Evolutionary conservation across 768 basidiomycete genomes (phyloP).

Genomic region (Imleria badia): DNA sequence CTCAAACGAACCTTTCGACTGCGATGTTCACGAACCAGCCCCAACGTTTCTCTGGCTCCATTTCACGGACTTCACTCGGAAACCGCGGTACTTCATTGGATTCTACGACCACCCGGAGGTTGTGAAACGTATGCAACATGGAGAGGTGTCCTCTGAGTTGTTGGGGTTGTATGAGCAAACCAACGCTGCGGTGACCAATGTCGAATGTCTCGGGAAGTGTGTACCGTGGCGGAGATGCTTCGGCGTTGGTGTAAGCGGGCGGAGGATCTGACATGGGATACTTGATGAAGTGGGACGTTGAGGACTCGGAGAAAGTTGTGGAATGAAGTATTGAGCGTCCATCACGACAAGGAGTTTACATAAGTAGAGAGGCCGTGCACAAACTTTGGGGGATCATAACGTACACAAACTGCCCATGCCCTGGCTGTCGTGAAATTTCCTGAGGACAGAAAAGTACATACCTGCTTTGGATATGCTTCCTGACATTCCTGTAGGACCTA

Average conservation of each 20-base stretch:
- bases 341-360: neutral
- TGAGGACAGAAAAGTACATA: too few relatives aligned
- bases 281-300: neutral
- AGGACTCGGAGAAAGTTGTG: too few relatives aligned
- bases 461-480: neutral
- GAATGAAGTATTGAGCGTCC: neutral
- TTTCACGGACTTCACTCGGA: slow-evolving; percentile 3
- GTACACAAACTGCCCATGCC: too few relatives aligned
- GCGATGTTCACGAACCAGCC: slow-evolving; percentile 39
- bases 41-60: slow-evolving; percentile 35
- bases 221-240: slow-evolving; percentile 3
- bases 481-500: neutral
- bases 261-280: slow-evolving; percentile 1
- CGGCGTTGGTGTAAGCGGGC: neutral
- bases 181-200: slow-evolving; percentile 4
- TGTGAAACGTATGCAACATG: slow-evolving; percentile 29
- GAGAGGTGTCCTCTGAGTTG: slow-evolving; percentile 34
- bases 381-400: too few relatives aligned
- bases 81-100: slow-evolving; percentile 9
- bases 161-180: slow-evolving; percentile 19
- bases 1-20: slow-evolving; percentile 32
- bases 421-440: too few relatives aligned
- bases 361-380: neutral
- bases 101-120: slow-evolving; percentile 24
- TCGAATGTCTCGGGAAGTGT: slow-evolving; percentile 16